Conservation (phyloP, 2,329 filamentous ascomycete genomes). For the Pseudogymnoascus sp. region DNA sequence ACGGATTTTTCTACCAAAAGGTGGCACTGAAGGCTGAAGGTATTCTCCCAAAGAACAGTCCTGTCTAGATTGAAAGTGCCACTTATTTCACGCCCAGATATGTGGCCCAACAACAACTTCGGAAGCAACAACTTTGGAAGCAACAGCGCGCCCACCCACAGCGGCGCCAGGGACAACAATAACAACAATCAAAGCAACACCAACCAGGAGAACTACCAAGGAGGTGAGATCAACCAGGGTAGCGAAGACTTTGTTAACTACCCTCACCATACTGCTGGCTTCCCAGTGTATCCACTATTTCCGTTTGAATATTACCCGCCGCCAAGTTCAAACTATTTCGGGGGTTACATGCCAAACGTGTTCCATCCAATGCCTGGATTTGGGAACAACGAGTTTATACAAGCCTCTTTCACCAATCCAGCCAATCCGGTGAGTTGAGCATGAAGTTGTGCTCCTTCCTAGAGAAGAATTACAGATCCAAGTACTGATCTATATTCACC, state of each 20-base stretch:
- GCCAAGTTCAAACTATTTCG: not conserved
- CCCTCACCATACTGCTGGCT: not conserved
- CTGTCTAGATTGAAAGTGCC: not conserved
- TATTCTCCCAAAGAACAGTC: not conserved
- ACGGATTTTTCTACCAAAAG: not conserved
- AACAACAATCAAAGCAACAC: not conserved
- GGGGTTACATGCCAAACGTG: not conserved
- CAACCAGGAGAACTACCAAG: not conserved
- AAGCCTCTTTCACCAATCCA: not conserved
- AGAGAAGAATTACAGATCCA: not conserved
- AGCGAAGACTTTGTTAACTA: not conserved
- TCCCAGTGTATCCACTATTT: not conserved
- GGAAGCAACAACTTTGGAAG: slow-evolving; percentile 23
- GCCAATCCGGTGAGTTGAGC: not conserved
- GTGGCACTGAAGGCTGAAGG: not conserved
- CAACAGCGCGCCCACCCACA: slow-evolving; percentile 27
- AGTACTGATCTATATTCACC: not conserved
- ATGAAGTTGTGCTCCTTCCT: not conserved
- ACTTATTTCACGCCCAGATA: slow-evolving; percentile 13
- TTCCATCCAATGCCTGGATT: not conserved
- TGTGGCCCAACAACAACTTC: slow-evolving; percentile 28
- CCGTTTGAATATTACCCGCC: not conserved
- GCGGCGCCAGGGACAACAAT: not conserved
- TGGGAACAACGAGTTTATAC: not conserved
- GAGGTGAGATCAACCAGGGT: not conserved